Base-by-base conservation (phyloP, 495 filamentous ascomycete species). In the Penicillium coffeae region DNA sequence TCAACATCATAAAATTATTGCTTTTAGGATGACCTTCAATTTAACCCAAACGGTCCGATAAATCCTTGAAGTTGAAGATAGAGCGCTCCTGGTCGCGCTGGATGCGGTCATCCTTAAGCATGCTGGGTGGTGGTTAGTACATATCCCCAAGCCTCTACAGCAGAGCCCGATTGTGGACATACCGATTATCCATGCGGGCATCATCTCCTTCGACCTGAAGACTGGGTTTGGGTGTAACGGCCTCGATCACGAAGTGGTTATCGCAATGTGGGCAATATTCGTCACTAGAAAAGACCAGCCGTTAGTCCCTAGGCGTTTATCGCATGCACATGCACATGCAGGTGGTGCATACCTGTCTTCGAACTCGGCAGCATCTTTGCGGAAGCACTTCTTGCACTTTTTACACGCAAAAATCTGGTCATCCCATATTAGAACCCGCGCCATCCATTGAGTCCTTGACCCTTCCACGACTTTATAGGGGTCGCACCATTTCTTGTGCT, bases 251-350 rank as follows among this genome's bases (percentile, higher is more conserved):
- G 62, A 90, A 98, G 69, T 97, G 93, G 68, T 98, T 98, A 66
- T 98, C 93, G 75, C 93, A 98, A 72, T 96, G 87, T n/a, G 93
- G 94, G 72, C 93, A 97, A 74, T 95, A 97, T 69, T 98, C 94
- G 75, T 98, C 94, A 65, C 89, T 88, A 27, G 30, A 51, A 27
- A 20, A 46, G 33, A 38, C 15, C n/a, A 3, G 20, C 18, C 33
- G 14, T 32, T 19, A 22, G 18, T 35, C 38, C 13, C n/a, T 6
- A 14, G n/a, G 35, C 4, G 4, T 37, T 13, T 14, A n/a, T n/a
- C 35, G 35, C 13, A 37, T 37, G 13, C 35, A n/a, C n/a, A n/a
- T 37, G 35, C 15, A 18, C 5, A 42, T 16, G 38, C 32, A 16
- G 43, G 34, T 20, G 34, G 50, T 50, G 21, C 56, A 19, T 63